Evolutionary conservation across 2,329 filamentous ascomycete species (phyloP).

Genomic region (Thyridium curvatum): DNA sequence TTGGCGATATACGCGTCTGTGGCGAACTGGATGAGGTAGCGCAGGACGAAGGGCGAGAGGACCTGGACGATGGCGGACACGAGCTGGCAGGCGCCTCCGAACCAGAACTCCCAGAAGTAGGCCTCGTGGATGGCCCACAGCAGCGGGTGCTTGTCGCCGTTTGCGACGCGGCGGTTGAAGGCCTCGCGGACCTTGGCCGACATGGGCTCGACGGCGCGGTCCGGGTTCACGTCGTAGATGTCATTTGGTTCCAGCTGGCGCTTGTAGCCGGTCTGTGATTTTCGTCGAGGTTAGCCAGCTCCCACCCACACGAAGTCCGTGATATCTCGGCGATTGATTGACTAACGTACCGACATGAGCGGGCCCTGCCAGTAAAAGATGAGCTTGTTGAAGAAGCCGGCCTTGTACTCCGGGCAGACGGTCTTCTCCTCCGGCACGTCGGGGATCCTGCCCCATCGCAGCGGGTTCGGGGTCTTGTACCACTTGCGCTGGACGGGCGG

Average conservation of each 20-base stretch:
- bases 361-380: constrained; percentile 89
- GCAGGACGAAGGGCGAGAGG: constrained; percentile 75
- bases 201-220: constrained; percentile 65
- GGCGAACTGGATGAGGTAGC: constrained; percentile 82
- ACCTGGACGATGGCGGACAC: constrained; percentile 70
- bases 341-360: constrained; percentile 71
- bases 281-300: constrained; percentile 9
- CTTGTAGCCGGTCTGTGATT: constrained; percentile 80
- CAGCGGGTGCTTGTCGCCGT: constrained; percentile 67
- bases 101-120: constrained; percentile 76
- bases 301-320: too few species aligned
- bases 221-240: constrained; percentile 82
- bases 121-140: constrained; percentile 80
- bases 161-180: constrained; percentile 61
- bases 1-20: constrained; percentile 69
- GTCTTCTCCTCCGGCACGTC: constrained; percentile 46
- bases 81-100: constrained; percentile 75
- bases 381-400: constrained; percentile 66
- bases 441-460: constrained; percentile 52
- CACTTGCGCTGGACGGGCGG: constrained; percentile 30
- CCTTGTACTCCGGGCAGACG: constrained; percentile 63
- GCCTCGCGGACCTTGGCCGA: constrained; percentile 58
- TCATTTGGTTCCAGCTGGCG: constrained; percentile 77
- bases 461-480: constrained; percentile 56
- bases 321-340: too few species aligned